Percentiles rank a stretch among this genome's conserved stretches.
Evolutionary conservation across 1,284 basidiomycete genomes (phyloP).

Genomic region (Ganoderma leucocontextum): DNA sequence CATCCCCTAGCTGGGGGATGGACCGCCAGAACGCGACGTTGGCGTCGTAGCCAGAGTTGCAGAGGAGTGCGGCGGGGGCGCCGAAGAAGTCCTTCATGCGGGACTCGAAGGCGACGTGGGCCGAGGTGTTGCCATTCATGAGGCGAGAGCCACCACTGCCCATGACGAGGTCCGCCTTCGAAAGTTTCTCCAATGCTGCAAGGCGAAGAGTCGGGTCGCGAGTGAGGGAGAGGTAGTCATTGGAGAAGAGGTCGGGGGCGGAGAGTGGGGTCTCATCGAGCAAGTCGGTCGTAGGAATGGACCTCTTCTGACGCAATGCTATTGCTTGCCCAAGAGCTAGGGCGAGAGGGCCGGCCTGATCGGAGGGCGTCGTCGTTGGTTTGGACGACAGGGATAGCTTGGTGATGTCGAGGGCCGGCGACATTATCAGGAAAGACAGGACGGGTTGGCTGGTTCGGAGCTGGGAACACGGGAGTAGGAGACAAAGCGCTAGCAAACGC

Average conservation of each 20-base stretch:
- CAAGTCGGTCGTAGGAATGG: background rate
- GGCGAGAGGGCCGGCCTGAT: background rate
- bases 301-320: background rate
- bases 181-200: constrained; percentile 62
- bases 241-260: constrained; percentile 77
- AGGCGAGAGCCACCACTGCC: constrained; percentile 90
- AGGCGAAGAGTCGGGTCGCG: constrained; percentile 61
- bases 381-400: too few species aligned
- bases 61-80: constrained; percentile 75
- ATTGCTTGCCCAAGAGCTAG: background rate
- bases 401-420: too few species aligned
- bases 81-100: constrained; percentile 68
- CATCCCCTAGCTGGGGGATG: constrained; percentile 81
- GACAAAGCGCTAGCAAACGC: too few species aligned
- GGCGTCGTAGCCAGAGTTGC: constrained; percentile 90
- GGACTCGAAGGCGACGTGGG: constrained; percentile 56
- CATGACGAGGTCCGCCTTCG: constrained; percentile 61
- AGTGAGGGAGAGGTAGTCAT: constrained; percentile 93
- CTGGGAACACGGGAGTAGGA: too few species aligned
- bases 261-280: background rate
- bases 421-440: background rate
- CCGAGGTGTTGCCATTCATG: constrained; percentile 70
- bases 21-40: constrained; percentile 67
- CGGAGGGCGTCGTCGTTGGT: too few species aligned
- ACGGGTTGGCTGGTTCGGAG: too few species aligned